Percentiles rank a stretch among this genome's conserved stretches.
phyloP scores from a whole-genome alignment of 2,329 filamentous ascomycete genomes.

The Aureobasidium subglaciale region DNA sequence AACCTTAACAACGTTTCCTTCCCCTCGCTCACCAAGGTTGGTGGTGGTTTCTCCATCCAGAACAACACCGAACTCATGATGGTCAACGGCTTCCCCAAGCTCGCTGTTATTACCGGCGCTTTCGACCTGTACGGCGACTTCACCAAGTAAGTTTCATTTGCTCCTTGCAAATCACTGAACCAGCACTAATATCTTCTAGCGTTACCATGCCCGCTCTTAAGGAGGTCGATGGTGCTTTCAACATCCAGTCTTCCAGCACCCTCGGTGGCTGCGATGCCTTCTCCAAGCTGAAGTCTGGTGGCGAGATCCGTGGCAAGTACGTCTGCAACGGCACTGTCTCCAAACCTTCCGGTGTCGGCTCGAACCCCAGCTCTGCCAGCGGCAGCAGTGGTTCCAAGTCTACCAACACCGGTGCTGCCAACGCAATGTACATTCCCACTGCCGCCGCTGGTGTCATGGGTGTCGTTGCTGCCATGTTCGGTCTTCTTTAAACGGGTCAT shows the following conservation, averaged over 20 bases:
- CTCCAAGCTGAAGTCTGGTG: slow-evolving; percentile 32
- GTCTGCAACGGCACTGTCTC: slow-evolving; percentile 34
- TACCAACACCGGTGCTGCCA: slow-evolving; percentile 30
- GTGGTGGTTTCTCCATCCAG: slow-evolving; percentile 75
- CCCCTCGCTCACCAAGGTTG: slow-evolving; percentile 59
- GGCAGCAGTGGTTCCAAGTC: slow-evolving; percentile 21
- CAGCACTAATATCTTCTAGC: slow-evolving; percentile 42
- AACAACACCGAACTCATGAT: slow-evolving; percentile 73
- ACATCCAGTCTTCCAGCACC: slow-evolving; percentile 40
- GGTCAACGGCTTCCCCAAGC: slow-evolving; percentile 60
- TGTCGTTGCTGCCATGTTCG: slow-evolving; percentile 42
- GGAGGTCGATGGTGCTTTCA: slow-evolving; percentile 44
- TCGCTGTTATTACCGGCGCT: slow-evolving; percentile 68
- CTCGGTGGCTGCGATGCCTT: slow-evolving; percentile 37
- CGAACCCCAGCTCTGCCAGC: slow-evolving; percentile 29
- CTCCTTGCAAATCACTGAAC: not conserved
- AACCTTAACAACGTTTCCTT: slow-evolving; percentile 67
- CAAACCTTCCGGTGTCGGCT: slow-evolving; percentile 31
- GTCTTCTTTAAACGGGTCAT: slow-evolving; percentile 35
- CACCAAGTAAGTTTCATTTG: slow-evolving; percentile 55
- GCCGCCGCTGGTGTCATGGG: slow-evolving; percentile 39
- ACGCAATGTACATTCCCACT: slow-evolving; percentile 32
- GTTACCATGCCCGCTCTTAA: slow-evolving; percentile 56
- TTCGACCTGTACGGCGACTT: slow-evolving; percentile 83
- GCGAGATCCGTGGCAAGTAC: slow-evolving; percentile 38